phyloP scores from a whole-genome alignment of 2,329 filamentous ascomycete species.

The Pyricularia pennisetigena region DNA sequence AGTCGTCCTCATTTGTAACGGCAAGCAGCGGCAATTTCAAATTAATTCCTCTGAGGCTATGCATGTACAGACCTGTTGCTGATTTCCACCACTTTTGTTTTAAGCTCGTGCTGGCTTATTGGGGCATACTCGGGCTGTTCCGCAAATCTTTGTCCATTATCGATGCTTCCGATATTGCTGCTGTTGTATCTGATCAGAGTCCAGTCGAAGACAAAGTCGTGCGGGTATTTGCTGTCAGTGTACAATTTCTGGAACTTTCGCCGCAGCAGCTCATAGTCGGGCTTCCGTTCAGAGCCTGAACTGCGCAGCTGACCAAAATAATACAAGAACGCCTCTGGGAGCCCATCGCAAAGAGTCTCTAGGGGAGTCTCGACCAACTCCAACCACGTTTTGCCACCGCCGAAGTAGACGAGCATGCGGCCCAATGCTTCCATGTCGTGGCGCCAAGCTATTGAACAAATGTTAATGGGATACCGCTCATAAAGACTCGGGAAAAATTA shows the following conservation, averaged over 20 bases:
- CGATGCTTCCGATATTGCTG: no score
- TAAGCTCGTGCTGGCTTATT: no score
- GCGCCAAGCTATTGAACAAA: slow-evolving; percentile 55
- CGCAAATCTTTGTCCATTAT: no score
- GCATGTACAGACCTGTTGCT: no score
- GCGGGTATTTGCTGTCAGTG: slow-evolving; percentile 97
- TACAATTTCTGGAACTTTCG: slow-evolving; percentile 99
- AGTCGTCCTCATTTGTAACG: no score
- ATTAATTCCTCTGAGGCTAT: no score
- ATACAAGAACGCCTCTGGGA: slow-evolving; percentile 92
- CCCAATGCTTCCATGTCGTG: slow-evolving; percentile 99
- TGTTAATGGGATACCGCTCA: background rate
- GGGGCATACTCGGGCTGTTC: no score
- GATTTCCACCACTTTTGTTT: no score
- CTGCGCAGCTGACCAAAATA: slow-evolving; percentile 99
- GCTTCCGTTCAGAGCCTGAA: slow-evolving; percentile 98
- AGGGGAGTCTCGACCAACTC: slow-evolving; percentile 97
- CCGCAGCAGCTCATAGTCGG: slow-evolving; percentile 97
- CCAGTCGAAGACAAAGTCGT: slow-evolving; percentile 99
- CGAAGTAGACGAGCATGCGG: slow-evolving; percentile 99
- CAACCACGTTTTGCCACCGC: slow-evolving; percentile 96
- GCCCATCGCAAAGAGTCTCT: slow-evolving; percentile 97
- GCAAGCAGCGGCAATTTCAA: no score
- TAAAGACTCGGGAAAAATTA: slow-evolving; percentile 34
- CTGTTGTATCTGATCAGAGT: slow-evolving; percentile 88